A percentile compares a stretch with the other conserved stretches of the same genome.
These are phyloP conservation scores for Cynara cardunculus DNA, from an alignment of 129 eudicot genomes.

Conservation along the genomic window DNA sequence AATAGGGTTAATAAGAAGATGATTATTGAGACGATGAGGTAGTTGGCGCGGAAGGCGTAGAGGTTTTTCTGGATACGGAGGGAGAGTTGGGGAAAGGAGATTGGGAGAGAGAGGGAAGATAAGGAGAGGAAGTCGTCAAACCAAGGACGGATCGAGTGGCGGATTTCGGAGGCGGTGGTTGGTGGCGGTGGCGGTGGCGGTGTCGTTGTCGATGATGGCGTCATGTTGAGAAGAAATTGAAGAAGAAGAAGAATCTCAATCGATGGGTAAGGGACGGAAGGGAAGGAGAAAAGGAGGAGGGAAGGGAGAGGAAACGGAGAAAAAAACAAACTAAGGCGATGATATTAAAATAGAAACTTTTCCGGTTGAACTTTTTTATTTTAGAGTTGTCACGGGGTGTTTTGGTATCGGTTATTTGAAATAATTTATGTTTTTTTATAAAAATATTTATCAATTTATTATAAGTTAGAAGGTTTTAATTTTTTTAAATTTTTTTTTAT, in stretches of 20 bases:
- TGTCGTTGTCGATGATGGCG: background rate
- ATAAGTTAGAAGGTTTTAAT: no score
- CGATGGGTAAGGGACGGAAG: background rate
- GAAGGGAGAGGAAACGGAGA: no score
- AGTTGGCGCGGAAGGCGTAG: constrained; percentile 44
- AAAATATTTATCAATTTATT: no score
- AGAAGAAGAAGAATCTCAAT: background rate
- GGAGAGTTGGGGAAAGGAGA: constrained; percentile 46
- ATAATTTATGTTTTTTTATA: no score
- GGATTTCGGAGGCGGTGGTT: constrained; percentile 18
- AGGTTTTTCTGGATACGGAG: constrained; percentile 40
- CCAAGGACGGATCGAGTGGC: constrained; percentile 54
- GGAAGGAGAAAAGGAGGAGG: background rate
- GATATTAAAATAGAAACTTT: no score
- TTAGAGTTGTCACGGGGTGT: no score
- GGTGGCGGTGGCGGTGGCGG: constrained; percentile 3
- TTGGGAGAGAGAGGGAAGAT: constrained; percentile 41
- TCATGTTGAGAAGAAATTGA: background rate
- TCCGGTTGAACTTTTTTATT: no score
- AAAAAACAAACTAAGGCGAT: no score
- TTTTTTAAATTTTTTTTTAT: no score
- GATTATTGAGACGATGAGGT: constrained; percentile 29
- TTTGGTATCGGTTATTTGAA: no score
- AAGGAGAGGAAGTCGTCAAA: constrained; percentile 28
- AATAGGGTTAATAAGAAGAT: constrained; percentile 42